phyloP scores from a whole-genome alignment of 2,329 filamentous ascomycete species.

The Alternaria metachromatica region DNA sequence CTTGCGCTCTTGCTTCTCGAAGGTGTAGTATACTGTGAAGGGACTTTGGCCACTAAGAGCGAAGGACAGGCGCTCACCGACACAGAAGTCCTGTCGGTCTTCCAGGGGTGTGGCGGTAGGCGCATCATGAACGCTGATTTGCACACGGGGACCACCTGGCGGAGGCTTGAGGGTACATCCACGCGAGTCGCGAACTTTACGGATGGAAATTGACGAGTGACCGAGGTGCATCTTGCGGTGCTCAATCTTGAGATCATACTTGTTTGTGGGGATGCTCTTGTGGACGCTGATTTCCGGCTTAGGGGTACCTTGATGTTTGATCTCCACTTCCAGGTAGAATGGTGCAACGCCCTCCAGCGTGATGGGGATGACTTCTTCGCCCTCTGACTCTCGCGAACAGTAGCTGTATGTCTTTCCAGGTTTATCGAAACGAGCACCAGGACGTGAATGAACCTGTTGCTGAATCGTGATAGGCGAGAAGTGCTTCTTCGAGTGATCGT shows the following conservation, averaged over 20 bases:
- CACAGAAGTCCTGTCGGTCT: conserved; percentile 85
- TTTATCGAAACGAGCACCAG: conserved; percentile 79
- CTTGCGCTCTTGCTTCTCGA: conserved; percentile 78
- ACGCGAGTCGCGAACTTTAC: conserved; percentile 84
- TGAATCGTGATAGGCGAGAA: conserved; percentile 73
- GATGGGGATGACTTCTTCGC: conserved; percentile 88
- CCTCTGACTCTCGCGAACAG: conserved; percentile 82
- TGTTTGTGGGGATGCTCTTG: conserved; percentile 75
- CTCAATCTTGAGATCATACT: conserved; percentile 82
- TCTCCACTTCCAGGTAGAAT: conserved; percentile 88
- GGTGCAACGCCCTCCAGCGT: conserved; percentile 82
- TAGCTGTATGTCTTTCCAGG: conserved; percentile 95
- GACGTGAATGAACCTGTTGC: conserved; percentile 84
- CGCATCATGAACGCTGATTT: conserved; percentile 91
- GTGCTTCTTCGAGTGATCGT: conserved; percentile 73
- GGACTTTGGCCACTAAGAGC: conserved; percentile 88
- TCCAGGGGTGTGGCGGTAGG: conserved; percentile 90
- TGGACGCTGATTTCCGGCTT: conserved; percentile 83
- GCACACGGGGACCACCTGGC: conserved; percentile 74
- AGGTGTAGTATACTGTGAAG: conserved; percentile 91
- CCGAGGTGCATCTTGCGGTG: conserved; percentile 84
- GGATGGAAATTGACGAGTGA: conserved; percentile 87
- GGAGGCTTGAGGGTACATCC: conserved; percentile 80
- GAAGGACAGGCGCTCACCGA: conserved; percentile 93
- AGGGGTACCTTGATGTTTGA: conserved; percentile 85